These are phyloP conservation scores for Ophiostoma ips DNA, from an alignment of 2,329 filamentous ascomycete genomes.

Conservation along the genomic window DNA sequence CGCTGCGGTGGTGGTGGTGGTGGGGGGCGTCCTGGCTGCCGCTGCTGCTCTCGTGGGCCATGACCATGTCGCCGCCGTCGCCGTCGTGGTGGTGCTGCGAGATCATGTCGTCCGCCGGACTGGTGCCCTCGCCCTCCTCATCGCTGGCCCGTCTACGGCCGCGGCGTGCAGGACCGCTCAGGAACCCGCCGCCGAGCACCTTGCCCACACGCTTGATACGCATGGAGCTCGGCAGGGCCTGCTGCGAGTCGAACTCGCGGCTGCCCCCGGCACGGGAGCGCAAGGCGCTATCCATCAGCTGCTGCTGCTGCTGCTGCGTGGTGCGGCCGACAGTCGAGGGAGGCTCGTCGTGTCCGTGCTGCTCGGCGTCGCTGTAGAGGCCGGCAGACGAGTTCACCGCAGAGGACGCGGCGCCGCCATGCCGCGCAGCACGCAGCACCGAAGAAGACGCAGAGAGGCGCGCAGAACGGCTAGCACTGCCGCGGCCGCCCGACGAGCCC, in stretches of 20 bases:
- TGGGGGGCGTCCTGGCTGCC: slow-evolving; percentile 25
- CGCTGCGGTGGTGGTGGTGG: no score
- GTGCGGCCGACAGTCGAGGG: slow-evolving; percentile 33
- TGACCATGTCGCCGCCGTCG: slow-evolving; percentile 27
- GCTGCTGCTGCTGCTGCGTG: no score
- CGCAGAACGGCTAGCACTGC: slow-evolving; percentile 10
- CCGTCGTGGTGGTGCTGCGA: slow-evolving; percentile 25
- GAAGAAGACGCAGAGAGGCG: slow-evolving; percentile 25
- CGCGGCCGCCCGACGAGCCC: slow-evolving; percentile 33
- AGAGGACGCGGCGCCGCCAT: slow-evolving; percentile 12
- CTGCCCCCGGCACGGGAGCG: slow-evolving; percentile 29
- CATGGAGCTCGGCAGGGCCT: slow-evolving; percentile 57
- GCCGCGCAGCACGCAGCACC: slow-evolving; percentile 18
- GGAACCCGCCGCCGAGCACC: slow-evolving; percentile 55
- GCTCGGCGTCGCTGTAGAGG: slow-evolving; percentile 32
- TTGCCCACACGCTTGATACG: slow-evolving; percentile 65
- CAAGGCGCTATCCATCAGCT: slow-evolving; percentile 37
- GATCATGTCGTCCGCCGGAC: slow-evolving; percentile 13
- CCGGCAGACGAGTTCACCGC: slow-evolving; percentile 9
- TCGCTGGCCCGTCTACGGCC: slow-evolving; percentile 55
- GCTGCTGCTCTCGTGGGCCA: slow-evolving; percentile 26
- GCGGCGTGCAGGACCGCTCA: slow-evolving; percentile 66
- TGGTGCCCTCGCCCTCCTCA: slow-evolving; percentile 38
- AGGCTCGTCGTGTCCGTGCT: slow-evolving; percentile 30
- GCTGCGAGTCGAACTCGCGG: slow-evolving; percentile 26